Evolutionary conservation across 805 yeast genomes (phyloP), one percentile per base, ranked within the genome.

Genomic region (Diddensiella santjacobensis): DNA sequence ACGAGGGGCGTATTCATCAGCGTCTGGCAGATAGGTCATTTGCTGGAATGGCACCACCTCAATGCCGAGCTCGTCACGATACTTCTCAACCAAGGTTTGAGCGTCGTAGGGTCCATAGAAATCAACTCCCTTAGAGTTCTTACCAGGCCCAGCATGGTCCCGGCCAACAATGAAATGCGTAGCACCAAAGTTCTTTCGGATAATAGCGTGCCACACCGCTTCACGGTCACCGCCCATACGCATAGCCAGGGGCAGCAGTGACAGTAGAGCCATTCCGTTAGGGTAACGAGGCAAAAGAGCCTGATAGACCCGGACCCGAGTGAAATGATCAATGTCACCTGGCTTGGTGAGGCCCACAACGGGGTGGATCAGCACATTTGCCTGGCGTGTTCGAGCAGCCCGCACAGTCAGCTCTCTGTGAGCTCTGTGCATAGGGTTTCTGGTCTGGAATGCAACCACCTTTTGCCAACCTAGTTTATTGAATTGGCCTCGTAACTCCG

Each of bases 141-240:
- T 70, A 54, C 97, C 98, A 18, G 98, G 97, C 52, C 97, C 97
- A 45, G 98, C 98, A 64, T 90, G 98, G 69, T 90, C 97, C 75
- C 98, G 84, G 52, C 98, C 98, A 42, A 90, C 96, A 63, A 90
- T 90, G 73, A 91, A 91, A 68, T 91, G 97, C 45, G 96, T 85
- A 48, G 96, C 96, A 64, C 98, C 98, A 65, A 83, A 89, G 72
- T 90, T 90, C 75, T 88, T 87, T 71, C 98, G 85, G 66, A 90
- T 90, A 62, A 91, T 84, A 15, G 97, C 96, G 66, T 90, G 98
- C 97, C 97, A 91, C 40, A 90, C 86, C 19, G 98, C 98, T 72
- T 90, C 98, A 67, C 96, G 81, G 68, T 91, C 97, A 68, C 98
- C 98, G 48, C 93, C 97, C 98, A 90, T 90, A 77, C 98, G 83